phyloP scores from a whole-genome alignment of 163 green algal genomes.

The Chlamydomonas reinhardtii region DNA sequence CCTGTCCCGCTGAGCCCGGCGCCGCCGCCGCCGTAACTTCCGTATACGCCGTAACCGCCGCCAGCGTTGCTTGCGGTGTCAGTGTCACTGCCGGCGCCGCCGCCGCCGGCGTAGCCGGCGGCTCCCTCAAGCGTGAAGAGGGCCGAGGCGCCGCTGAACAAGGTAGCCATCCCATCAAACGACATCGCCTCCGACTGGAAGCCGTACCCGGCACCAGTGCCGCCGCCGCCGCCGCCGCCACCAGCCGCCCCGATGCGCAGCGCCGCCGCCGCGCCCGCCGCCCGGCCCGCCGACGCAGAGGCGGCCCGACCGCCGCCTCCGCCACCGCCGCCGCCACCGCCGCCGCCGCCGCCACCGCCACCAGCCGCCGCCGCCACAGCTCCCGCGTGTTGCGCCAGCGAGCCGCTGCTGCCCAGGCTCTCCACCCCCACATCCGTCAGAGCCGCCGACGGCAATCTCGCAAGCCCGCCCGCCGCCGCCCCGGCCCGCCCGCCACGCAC shows the following conservation, averaged over 20 bases:
- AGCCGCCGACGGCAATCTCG: too few species aligned
- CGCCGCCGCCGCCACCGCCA: too few species aligned
- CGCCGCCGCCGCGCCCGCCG: background rate
- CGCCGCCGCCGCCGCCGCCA: background rate
- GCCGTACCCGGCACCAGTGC: background rate
- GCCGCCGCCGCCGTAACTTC: too few species aligned
- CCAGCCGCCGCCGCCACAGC: too few species aligned
- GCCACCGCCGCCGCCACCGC: background rate
- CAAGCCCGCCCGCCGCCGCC: too few species aligned
- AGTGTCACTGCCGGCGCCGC: background rate
- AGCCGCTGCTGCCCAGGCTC: background rate
- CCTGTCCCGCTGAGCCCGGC: too few species aligned
- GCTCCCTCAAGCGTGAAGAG: background rate
- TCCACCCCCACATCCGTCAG: too few species aligned
- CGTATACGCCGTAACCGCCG: background rate
- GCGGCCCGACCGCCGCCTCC: background rate
- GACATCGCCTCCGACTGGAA: background rate
- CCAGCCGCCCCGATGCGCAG: background rate
- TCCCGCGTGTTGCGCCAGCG: background rate
- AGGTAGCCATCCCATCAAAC: slow-evolving; percentile 10
- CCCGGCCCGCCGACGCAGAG: too few species aligned
- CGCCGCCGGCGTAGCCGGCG: background rate
- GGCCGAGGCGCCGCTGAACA: background rate
- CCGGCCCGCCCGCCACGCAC: too few species aligned
- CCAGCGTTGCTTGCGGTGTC: background rate